A percentile compares a stretch with the other conserved stretches of the same genome.
phyloP scores from a whole-genome alignment of 2,329 filamentous ascomycete genomes.

The Calycina marina region DNA sequence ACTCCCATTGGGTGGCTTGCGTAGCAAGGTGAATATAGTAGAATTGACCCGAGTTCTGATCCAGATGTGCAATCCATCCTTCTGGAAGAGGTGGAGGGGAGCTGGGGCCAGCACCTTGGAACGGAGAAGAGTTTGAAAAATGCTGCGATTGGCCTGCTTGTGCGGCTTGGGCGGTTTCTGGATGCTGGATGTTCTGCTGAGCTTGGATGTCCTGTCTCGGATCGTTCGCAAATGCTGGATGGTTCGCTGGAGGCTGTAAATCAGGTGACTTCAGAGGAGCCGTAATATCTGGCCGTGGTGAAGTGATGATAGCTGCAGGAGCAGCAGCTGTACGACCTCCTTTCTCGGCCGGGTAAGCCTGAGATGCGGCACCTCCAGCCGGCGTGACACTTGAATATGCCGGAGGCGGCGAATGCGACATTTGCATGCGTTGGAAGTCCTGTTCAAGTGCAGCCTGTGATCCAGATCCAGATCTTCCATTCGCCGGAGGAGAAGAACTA shows the following conservation, averaged over 20 bases:
- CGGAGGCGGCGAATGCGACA: constrained; percentile 77
- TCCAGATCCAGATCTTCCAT: constrained; percentile 20
- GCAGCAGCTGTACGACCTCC: constrained; percentile 10
- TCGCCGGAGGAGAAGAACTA: constrained; percentile 27
- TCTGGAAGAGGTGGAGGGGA: constrained; percentile 90
- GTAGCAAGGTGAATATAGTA: constrained; percentile 96
- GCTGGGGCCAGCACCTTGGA: constrained; percentile 43
- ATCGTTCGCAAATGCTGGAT: constrained; percentile 88
- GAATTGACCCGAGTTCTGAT: constrained; percentile 91
- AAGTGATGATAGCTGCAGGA: constrained; percentile 16
- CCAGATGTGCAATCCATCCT: constrained; percentile 94
- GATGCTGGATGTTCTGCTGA: constrained; percentile 18
- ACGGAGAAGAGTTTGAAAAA: constrained; percentile 26
- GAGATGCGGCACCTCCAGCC: constrained; percentile 30
- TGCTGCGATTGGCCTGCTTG: constrained; percentile 13
- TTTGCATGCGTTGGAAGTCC: constrained; percentile 71
- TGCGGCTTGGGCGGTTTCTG: constrained; percentile 14
- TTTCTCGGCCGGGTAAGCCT: constrained; percentile 66
- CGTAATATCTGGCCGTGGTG: constrained; percentile 23
- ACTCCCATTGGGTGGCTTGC: constrained; percentile 97
- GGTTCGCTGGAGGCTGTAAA: constrained; percentile 45
- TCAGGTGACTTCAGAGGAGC: constrained; percentile 22
- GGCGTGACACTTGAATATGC: constrained; percentile 73
- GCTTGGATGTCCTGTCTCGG: constrained; percentile 31
- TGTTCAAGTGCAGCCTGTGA: constrained; percentile 62